Base-by-base conservation (phyloP, 768 basidiomycete genomes). In the Auricularia sp. region DNA sequence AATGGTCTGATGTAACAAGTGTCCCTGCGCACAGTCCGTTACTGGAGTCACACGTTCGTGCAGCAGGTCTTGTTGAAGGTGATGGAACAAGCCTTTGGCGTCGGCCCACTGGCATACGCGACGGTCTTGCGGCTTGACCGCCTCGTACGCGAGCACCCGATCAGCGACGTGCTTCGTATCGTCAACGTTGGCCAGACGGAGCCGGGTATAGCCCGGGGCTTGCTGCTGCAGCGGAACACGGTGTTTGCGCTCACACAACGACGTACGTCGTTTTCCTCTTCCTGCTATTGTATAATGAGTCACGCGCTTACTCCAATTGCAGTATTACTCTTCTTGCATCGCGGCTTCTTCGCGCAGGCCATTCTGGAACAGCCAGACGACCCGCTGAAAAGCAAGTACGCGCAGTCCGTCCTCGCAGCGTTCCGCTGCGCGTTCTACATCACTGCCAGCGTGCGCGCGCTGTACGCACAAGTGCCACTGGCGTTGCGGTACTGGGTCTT, bases 351-450 rank as follows among this genome's bases (percentile, higher is more conserved):
- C 67, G 87, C 87, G 33, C 81, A 85, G 54, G 87, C 87, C 2
- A 81, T 88, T 64, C 85, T 83, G 68, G 87, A 88, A 69, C 84
- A 87, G 70, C 86, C 87, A 36, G 87, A 86, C 69, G 87, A 88
- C 69, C 87, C 87, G 33, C 77, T 88, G 43, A 86, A 86, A 11
- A 87, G 86, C 70, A 84, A 86, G 14, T 88, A 87, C 66, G 87
- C 86, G 11, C 84, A 85, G 2, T 87, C 87, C 3, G 87, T 88
- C n/a, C 85, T 87, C 67, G 87, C 87, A 58, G 86, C 87, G n/a
- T 88, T 87, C 73, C 81, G 87, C 47, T 88, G 86, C 67, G 86
- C 87, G 8, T 85, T 87, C 39, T 87, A 86, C 2, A 79, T 88
- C 6, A 83, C 88, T 43, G 87, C 86, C 3, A 75, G 87, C 69